Evolutionary conservation across 257 asterid genomes (phyloP), one percentile per base, ranked within the genome.

Genomic region (Solanum chaucha): DNA sequence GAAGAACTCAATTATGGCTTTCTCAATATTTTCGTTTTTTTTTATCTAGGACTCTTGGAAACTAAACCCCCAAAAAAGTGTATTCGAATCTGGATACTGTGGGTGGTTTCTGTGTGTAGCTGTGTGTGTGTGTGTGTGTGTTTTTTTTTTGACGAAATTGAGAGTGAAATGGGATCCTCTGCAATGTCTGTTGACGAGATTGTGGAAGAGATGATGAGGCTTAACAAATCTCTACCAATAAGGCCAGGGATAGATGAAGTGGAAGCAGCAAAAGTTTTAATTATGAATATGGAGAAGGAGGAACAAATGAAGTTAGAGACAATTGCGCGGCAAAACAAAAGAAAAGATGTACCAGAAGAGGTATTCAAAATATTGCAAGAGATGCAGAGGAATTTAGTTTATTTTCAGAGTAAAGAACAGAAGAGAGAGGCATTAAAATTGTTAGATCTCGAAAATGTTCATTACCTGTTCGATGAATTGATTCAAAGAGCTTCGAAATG

Each of bases 401-500:
- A 85, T 26, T 85, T 85, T 85, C 87, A 71, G 36, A 71, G 83
- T 77, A 85, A 51, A 85, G 87, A 85, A 70, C 83, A 85, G 36
- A 85, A 46, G 36, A 48, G 83, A 10, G 87, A 71, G 46, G 71
- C 87, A 28, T 12, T 32, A 11, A 85, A 85, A 46, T 22, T 85
- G 72, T 70, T 85, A 77, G 87, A 85, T 7, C 58, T 85, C n/a
- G 87, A 85, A 41, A 85, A 71, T 48, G 83, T 80, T 35, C 87
- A 85, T 30, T 14, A 20, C 14, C 19, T 85, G 51, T 85, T 71
- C 17, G 87, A 85, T 40, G 87, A 85, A 68, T 85, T 85, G 72
- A 61, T 85, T 51, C 87, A 70, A 26, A 85, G 87, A 46, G 87
- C 87, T 85, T 85, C 87, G 2, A 71, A 85, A 85, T 85, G 87